phyloP scores from a whole-genome alignment of 345 rosid genomes.

The Firmiana major region DNA sequence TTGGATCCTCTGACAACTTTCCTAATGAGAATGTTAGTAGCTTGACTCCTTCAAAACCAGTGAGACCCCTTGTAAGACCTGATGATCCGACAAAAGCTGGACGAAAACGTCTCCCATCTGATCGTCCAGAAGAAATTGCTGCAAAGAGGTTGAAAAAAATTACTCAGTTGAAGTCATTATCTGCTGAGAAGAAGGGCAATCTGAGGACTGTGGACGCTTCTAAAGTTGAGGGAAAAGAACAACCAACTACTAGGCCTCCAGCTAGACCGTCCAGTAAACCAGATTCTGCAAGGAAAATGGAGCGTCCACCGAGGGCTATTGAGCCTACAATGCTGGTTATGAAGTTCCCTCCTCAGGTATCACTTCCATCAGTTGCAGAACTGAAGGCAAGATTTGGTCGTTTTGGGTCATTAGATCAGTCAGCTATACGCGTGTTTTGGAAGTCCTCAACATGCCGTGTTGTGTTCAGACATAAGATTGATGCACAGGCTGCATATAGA shows the following conservation, averaged over 20 bases:
- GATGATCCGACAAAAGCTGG: constrained; percentile 71
- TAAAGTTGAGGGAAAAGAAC: constrained; percentile 53
- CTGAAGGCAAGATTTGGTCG: constrained; percentile 94
- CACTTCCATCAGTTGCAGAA: constrained; percentile 85
- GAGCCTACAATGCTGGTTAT: constrained; percentile 97
- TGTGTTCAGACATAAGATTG: constrained; percentile 76
- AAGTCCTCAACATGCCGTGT: constrained; percentile 85
- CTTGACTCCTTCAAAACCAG: constrained; percentile 37
- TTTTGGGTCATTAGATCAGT: constrained; percentile 85
- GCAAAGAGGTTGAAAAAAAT: constrained; percentile 74
- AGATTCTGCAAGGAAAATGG: constrained; percentile 44
- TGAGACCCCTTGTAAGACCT: constrained; percentile 40
- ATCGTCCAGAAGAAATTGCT: constrained; percentile 75
- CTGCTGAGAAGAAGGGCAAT: constrained; percentile 60
- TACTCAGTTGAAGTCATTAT: constrained; percentile 46
- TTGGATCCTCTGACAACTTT: constrained; percentile 23
- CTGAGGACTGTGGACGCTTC: constrained; percentile 40
- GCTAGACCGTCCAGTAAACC: constrained; percentile 36
- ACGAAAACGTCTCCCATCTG: constrained; percentile 72
- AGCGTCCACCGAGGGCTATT: constrained; percentile 45
- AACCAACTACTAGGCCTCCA: constrained; percentile 25
- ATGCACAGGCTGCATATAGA: constrained; percentile 76
- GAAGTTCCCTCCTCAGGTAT: constrained; percentile 85
- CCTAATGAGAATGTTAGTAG: constrained; percentile 33
- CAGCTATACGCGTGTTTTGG: constrained; percentile 91